Conservation (phyloP, 192 early-diverging fungal species). For the Kickxella alabastrina region DNA sequence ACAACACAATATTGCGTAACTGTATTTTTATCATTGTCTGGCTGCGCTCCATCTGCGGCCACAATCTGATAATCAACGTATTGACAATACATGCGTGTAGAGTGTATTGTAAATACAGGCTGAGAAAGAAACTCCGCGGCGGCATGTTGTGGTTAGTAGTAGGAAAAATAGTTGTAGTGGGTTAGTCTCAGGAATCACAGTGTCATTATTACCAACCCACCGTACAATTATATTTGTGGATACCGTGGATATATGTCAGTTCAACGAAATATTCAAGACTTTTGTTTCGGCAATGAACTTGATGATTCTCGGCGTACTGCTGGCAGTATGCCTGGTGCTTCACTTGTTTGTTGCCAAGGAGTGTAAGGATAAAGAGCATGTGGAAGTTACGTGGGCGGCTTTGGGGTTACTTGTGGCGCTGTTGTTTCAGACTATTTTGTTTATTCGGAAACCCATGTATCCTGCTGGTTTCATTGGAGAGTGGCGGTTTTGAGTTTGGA, state of each 20-base stretch:
- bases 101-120: slow-evolving; percentile 7
- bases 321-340: not conserved
- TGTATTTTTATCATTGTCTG: slow-evolving; percentile 35
- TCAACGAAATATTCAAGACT: too few relatives aligned
- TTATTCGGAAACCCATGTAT: slow-evolving; percentile 21
- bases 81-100: slow-evolving; percentile 1
- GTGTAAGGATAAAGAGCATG: too few relatives aligned
- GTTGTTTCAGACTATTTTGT: slow-evolving; percentile 18
- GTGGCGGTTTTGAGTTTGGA: slow-evolving; percentile 20
- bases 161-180: too few relatives aligned
- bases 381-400: too few relatives aligned
- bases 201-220: too few relatives aligned
- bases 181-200: too few relatives aligned
- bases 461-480: slow-evolving; percentile 17
- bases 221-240: too few relatives aligned
- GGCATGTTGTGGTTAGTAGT: too few relatives aligned
- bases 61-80: slow-evolving; percentile 3
- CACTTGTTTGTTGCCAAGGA: not conserved
- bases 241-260: too few relatives aligned
- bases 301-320: not conserved
- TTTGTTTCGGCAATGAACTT: too few relatives aligned
- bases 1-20: slow-evolving; percentile 1
- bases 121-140: not conserved
- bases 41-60: slow-evolving; percentile 34
- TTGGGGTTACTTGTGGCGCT: slow-evolving; percentile 1